These are phyloP conservation scores for Trichoderma reesei DNA, from an alignment of 495 filamentous ascomycete species.

Conservation along the genomic window DNA sequence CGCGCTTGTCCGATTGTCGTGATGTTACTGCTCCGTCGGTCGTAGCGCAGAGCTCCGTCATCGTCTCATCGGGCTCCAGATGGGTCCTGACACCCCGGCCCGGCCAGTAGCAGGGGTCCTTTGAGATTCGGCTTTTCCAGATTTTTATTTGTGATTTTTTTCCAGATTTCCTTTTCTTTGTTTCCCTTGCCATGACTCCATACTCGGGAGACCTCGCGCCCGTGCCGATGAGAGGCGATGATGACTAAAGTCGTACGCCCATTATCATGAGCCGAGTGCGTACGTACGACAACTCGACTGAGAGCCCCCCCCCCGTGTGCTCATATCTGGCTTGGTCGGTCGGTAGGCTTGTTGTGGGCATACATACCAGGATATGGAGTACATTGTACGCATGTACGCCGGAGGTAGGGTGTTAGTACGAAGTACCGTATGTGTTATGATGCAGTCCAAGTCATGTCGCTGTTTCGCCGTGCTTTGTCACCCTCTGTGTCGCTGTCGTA, in stretches of 20 bases:
- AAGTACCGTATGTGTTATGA: neutral
- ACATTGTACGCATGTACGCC: neutral
- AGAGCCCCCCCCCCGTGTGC: neutral
- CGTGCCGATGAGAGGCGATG: neutral
- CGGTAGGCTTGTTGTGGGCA: neutral
- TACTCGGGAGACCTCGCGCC: neutral
- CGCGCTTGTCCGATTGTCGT: neutral
- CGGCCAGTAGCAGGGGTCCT: neutral
- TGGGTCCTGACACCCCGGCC: neutral
- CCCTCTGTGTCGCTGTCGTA: neutral
- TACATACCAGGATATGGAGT: neutral
- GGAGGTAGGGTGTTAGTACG: neutral
- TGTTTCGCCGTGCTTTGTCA: neutral
- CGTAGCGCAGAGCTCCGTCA: neutral
- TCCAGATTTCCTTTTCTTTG: neutral
- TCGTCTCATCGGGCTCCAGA: slow-evolving; percentile 1
- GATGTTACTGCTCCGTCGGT: neutral
- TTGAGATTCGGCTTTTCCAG: neutral
- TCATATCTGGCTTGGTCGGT: neutral
- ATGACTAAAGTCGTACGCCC: too few relatives aligned
- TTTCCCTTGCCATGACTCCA: neutral
- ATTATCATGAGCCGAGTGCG: neutral
- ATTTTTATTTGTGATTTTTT: neutral
- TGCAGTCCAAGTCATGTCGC: neutral
- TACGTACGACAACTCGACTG: neutral